These are phyloP conservation scores for Alternaria novae-zelandiae DNA, from an alignment of 2,329 filamentous ascomycete species.

Conservation along the genomic window DNA sequence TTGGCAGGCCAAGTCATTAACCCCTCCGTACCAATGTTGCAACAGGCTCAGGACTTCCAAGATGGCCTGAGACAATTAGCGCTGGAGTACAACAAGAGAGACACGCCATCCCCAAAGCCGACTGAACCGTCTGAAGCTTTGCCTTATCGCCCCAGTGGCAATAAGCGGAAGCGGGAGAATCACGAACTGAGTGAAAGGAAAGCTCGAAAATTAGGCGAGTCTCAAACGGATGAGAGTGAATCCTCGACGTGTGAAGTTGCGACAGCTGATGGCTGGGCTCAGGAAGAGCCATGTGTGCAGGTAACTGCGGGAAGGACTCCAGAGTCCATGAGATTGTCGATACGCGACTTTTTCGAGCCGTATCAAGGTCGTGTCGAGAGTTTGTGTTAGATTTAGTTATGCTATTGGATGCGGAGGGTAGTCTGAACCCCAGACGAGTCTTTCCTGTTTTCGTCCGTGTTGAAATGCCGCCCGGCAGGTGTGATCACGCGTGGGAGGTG, in stretches of 20 bases:
- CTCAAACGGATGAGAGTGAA: neutral
- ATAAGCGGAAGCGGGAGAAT: neutral
- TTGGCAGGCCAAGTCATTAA: accelerated
- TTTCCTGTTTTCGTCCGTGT: too few relatives aligned
- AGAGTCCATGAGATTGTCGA: neutral
- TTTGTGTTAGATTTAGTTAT: neutral
- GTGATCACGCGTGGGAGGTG: too few relatives aligned
- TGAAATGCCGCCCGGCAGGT: too few relatives aligned
- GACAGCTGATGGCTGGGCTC: neutral
- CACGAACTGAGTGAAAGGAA: neutral
- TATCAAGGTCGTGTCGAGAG: neutral
- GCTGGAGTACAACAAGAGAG: neutral
- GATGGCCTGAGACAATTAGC: neutral
- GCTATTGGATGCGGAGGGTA: neutral
- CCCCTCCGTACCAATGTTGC: neutral
- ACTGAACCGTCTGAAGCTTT: neutral
- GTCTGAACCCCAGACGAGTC: neutral
- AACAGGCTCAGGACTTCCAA: neutral
- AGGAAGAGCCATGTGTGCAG: neutral
- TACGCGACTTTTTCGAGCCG: neutral
- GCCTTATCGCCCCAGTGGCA: neutral
- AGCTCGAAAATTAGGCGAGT: neutral
- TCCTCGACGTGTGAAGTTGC: neutral
- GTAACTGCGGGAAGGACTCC: neutral
- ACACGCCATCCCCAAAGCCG: neutral